Conservation (phyloP, 176 grass and related monocot genomes). For the Oryza brachyantha region DNA sequence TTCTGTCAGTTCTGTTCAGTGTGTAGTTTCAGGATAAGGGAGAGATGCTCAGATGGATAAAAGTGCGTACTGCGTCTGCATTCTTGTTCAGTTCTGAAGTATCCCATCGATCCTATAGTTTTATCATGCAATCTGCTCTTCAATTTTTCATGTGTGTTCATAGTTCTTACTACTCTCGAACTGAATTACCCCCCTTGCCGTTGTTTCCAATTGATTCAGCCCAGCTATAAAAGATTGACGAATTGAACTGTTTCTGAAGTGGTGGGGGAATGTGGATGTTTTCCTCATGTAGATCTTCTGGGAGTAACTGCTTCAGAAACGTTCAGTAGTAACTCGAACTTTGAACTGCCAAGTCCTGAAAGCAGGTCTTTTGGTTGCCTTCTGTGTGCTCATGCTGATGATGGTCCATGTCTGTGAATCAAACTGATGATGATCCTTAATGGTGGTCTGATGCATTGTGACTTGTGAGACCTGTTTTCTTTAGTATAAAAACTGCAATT, state of each 20-base stretch:
- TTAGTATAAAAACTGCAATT: neutral
- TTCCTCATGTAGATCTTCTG: neutral
- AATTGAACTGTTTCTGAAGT: neutral
- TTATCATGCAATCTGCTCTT: neutral
- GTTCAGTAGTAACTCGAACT: neutral
- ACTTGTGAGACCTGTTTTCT: neutral
- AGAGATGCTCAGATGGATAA: neutral
- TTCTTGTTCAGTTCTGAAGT: neutral
- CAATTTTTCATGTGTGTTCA: neutral
- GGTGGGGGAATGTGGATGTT: neutral
- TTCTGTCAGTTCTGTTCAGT: neutral
- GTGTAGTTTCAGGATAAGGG: neutral
- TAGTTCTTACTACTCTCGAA: neutral
- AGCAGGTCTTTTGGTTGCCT: neutral
- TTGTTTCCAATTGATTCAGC: neutral
- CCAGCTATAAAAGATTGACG: neutral
- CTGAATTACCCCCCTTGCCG: too few relatives aligned
- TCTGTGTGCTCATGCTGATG: neutral
- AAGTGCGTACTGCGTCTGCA: neutral
- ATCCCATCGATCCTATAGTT: neutral
- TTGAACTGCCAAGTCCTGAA: neutral
- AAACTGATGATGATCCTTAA: slow-evolving; percentile 1
- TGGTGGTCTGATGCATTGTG: too few relatives aligned
- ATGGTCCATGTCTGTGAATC: neutral
- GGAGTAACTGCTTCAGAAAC: neutral